Evolutionary conservation across 2,329 filamentous ascomycete species (phyloP).

Genomic region (Emergomyces orientalis): DNA sequence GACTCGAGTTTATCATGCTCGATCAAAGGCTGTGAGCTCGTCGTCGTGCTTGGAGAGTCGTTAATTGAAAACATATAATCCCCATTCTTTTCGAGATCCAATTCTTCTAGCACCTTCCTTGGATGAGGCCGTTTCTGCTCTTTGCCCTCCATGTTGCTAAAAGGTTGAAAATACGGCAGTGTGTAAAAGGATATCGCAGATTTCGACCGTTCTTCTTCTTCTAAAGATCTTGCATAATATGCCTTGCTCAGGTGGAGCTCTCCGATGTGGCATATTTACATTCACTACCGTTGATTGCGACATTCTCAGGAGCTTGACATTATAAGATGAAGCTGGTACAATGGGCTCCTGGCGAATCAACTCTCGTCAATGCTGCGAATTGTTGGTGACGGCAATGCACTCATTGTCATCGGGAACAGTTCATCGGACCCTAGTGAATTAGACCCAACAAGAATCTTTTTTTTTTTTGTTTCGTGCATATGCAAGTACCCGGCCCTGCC

Average conservation of each 20-base stretch:
- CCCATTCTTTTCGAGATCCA: not conserved
- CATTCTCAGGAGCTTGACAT: not conserved
- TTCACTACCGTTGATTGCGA: not conserved
- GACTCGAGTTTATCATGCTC: not conserved
- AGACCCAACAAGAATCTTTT: not conserved
- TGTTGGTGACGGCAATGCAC: not conserved
- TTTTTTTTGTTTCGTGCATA: not conserved
- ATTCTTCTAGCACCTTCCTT: not conserved
- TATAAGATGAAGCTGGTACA: not conserved
- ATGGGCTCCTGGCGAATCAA: not conserved
- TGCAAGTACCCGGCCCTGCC: not conserved
- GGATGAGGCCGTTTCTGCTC: not conserved
- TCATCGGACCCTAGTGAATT: not conserved
- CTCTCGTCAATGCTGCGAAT: not conserved
- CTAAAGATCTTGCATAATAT: not conserved
- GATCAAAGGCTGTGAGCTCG: conserved; percentile 5
- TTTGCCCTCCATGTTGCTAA: not conserved
- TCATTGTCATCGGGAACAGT: not conserved
- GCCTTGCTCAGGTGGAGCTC: not conserved
- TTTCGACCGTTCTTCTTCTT: not conserved
- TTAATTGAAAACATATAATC: not conserved
- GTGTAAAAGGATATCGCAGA: not conserved
- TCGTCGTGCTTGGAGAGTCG: not conserved
- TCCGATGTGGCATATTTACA: not conserved
- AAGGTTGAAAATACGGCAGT: not conserved